phyloP scores from a whole-genome alignment of 371 early-diverging fungal genomes.

The Rhizopus arrhizus region DNA sequence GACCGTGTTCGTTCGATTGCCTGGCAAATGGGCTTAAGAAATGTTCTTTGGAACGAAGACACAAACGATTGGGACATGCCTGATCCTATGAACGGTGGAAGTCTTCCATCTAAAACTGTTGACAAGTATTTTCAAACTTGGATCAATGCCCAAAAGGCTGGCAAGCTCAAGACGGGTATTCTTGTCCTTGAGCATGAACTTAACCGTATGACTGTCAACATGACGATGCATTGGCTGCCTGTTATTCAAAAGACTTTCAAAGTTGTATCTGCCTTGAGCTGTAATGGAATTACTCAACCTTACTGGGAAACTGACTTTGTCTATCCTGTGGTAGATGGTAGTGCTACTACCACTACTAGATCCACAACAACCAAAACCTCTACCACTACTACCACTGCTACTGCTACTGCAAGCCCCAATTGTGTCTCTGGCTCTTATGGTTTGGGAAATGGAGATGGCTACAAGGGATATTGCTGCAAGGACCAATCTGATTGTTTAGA shows the following conservation, averaged over 20 bases:
- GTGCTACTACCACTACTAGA: background rate
- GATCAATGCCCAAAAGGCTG: constrained; percentile 41
- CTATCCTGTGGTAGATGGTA: constrained; percentile 32
- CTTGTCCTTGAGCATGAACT: constrained; percentile 56
- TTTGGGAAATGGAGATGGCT: constrained; percentile 16
- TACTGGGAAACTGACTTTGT: constrained; percentile 50
- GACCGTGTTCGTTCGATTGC: constrained; percentile 56
- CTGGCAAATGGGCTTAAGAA: constrained; percentile 51
- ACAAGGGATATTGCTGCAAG: constrained; percentile 17
- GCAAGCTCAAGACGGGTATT: constrained; percentile 38
- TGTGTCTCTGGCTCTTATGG: constrained; percentile 12
- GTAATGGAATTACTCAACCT: constrained; percentile 50
- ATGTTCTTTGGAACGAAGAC: constrained; percentile 50
- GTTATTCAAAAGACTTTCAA: constrained; percentile 42
- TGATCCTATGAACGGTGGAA: constrained; percentile 26
- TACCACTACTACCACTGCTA: background rate
- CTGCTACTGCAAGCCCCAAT: background rate
- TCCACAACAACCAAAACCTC: background rate
- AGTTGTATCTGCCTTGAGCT: constrained; percentile 47
- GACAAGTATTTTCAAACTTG: constrained; percentile 45
- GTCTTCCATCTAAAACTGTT: constrained; percentile 27
- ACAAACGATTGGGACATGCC: constrained; percentile 32
- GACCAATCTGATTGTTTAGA: constrained; percentile 13
- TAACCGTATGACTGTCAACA: constrained; percentile 47
- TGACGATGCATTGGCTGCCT: constrained; percentile 54